These are phyloP conservation scores for Picea sitchensis DNA, from an alignment of 75 land plant species.

Conservation along the genomic window DNA sequence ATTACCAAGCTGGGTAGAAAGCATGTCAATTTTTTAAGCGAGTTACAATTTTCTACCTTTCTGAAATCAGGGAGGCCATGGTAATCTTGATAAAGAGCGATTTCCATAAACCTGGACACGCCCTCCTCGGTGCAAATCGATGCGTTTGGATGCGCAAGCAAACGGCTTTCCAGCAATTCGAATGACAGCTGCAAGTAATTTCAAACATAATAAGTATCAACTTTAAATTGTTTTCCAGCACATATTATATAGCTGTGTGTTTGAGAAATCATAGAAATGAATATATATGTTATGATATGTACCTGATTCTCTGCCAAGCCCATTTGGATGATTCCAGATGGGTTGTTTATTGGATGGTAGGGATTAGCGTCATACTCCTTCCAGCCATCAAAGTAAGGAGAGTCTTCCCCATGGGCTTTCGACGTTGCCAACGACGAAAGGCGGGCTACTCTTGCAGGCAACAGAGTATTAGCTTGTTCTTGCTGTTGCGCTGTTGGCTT, in stretches of 20 bases:
- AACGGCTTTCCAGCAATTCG: constrained; percentile 27
- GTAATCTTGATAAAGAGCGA: constrained; percentile 24
- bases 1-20: too few relatives aligned
- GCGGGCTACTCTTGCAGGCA: too few relatives aligned
- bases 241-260: too few relatives aligned
- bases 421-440: constrained; percentile 24
- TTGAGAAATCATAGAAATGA: too few relatives aligned
- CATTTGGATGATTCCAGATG: constrained; percentile 72
- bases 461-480: too few relatives aligned
- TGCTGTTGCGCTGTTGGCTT: too few relatives aligned
- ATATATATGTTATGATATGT: not conserved
- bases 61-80: constrained; percentile 28
- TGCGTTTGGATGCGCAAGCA: constrained; percentile 19
- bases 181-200: constrained; percentile 20
- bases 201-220: not conserved
- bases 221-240: too few relatives aligned
- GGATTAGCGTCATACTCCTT: constrained; percentile 68
- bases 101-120: constrained; percentile 3
- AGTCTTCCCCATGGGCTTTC: constrained; percentile 55
- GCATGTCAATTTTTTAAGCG: too few relatives aligned
- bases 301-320: constrained; percentile 81
- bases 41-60: constrained; percentile 1
- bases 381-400: constrained; percentile 77
- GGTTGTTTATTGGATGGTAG: constrained; percentile 47
- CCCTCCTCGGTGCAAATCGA: constrained; percentile 25